Base-by-base conservation (phyloP, 106 monocot species). In the Platanthera zijinensis region DNA sequence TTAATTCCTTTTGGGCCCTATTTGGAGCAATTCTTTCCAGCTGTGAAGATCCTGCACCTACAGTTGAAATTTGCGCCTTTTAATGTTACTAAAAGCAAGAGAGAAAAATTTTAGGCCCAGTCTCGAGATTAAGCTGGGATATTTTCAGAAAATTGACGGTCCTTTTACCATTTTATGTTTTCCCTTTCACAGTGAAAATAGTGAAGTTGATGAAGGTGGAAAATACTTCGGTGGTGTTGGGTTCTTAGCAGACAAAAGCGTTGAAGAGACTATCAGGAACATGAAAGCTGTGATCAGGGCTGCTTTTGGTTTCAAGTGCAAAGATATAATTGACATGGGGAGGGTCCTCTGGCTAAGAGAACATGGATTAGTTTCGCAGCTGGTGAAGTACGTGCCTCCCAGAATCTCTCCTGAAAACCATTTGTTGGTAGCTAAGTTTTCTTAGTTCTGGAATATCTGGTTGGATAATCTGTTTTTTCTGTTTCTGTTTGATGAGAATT, bases 361-460 rank as follows among this genome's bases (percentile, higher is more conserved):
- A 8, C 84, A 85, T 46, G 85, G 85, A 10, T 75, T 86, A 3
- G 77, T 77, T 50, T 89, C 89, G 50, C 70, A 83, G 30, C 76
- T 94, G 51, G 85, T 94, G 9, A 99, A 89, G 73, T 99, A 99
- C 76, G 89, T 94, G 15, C 77, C 89, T 9, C 54, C 67, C 22
- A 86, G 81, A 66, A 76, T 94, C 69, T 99, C 97, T 61, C 97
- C 97, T 19, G 97, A 99, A 51, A 94, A 99, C 54, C 89, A 92
- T 81, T 74, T 99, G 18, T 76, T 99, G 21, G 22, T 99, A 79
- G 92, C 88, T 52, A 92, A 92, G 57, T 62, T 51, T 21, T 11
- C 7, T 51, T 72, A 72, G 49, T 25, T 1, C 51, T 19, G 4
- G 51, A 51, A 51, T 25, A 71, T 49, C 39, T 69, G 45, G 45